A percentile compares a stretch with the other conserved stretches of the same genome.
phyloP scores from a whole-genome alignment of 768 basidiomycete genomes.

The Boletus subcaerulescens region DNA sequence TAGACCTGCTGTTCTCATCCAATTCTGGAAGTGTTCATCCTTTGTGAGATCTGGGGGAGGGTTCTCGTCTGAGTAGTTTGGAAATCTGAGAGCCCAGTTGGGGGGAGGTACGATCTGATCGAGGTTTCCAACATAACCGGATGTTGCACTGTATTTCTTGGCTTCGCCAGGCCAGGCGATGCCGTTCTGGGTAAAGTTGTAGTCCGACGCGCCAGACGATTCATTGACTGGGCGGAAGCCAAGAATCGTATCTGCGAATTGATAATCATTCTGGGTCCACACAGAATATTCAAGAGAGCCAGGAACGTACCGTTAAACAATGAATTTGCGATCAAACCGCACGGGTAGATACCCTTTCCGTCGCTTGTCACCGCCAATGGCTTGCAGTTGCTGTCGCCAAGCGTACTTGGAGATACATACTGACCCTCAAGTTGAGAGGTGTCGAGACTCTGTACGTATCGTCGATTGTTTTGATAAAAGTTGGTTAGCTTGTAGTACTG shows the following conservation, averaged over 20 bases:
- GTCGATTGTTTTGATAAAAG: slow-evolving; percentile 97
- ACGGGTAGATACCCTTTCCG: slow-evolving; percentile 78
- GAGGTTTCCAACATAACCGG: slow-evolving; percentile 52
- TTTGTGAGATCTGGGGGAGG: slow-evolving; percentile 68
- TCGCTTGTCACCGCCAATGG: slow-evolving; percentile 61
- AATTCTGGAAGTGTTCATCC: slow-evolving; percentile 97
- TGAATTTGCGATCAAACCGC: slow-evolving; percentile 96
- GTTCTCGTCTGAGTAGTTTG: slow-evolving; percentile 61
- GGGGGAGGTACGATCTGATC: slow-evolving; percentile 84
- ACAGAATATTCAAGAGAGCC: neutral
- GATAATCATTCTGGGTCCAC: neutral
- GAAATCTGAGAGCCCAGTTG: slow-evolving; percentile 79
- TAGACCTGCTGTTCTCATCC: slow-evolving; percentile 98
- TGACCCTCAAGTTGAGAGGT: slow-evolving; percentile 83
- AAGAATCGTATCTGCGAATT: slow-evolving; percentile 71
- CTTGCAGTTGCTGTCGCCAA: slow-evolving; percentile 82
- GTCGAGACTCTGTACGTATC: slow-evolving; percentile 92
- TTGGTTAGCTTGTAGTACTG: slow-evolving; percentile 97
- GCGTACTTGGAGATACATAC: slow-evolving; percentile 40
- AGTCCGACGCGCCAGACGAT: slow-evolving; percentile 44
- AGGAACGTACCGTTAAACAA: slow-evolving; percentile 78
- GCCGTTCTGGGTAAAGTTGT: slow-evolving; percentile 69
- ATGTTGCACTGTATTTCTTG: slow-evolving; percentile 75
- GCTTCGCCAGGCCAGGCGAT: slow-evolving; percentile 97
- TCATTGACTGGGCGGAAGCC: slow-evolving; percentile 49